Evolutionary conservation across 2,329 filamentous ascomycete species (phyloP), one percentile per base, ranked within the genome.

Genomic region (Alternaria tenuissima): DNA sequence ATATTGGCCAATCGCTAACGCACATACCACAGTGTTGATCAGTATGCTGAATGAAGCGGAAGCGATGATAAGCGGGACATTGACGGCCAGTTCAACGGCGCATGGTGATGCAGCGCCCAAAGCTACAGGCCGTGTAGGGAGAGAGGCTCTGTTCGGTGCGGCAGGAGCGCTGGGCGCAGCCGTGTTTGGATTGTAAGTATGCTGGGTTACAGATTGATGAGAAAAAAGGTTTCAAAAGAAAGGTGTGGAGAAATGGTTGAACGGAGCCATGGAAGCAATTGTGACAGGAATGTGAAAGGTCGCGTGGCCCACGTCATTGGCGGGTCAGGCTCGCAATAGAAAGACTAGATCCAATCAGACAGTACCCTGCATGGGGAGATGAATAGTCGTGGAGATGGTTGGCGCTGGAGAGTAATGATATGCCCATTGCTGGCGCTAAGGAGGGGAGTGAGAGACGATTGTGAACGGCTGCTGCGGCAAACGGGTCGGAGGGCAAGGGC

Each of bases 381-480:
- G 22, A 41, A 52, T 42, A 32, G 57, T 41, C 16, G 42, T 34
- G 47, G 28, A 28, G 18, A 60, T 57, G 57, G 57, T 60, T 57
- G 57, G 57, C 26, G 46, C 53, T 52, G 46, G 57, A 38, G 8
- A 41, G 34, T 14, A 53, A 36, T 56, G 57, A 55, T 32, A 9
- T 39, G n/a, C 26, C 46, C 32, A 22, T 34, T 26, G 57, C 53
- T 36, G 53, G 53, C 53, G 53, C 57, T 57, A 57, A 60, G 30
- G 57, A 57, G 18, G 34, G 46, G 34, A 11, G 52, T 46, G 57
- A 55, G 22, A 39, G 52, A 47, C 18, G 47, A 42, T 46, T 38
- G 58, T 57, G 48, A 47, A 61, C 57, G 54, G 61, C 59, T 60
- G 52, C 55, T 55, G 59, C 58, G 61, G 61, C 59, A 62, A 64